Base-by-base conservation (phyloP, 768 basidiomycete species). In the Neoboletus brunneissimus region DNA sequence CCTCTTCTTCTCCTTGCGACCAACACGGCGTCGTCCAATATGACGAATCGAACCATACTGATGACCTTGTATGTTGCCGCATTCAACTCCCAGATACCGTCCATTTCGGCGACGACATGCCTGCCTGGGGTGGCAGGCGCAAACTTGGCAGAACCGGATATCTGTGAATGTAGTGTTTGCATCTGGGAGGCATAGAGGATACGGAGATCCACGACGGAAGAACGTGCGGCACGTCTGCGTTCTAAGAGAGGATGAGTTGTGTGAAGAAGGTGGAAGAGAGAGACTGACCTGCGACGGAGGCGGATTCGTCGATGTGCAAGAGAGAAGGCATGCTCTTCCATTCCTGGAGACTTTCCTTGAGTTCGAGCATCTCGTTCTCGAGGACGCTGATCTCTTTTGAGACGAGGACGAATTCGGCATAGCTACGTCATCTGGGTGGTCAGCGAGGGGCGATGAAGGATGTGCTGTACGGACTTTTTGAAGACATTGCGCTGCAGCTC, bases 331-430 rank as follows among this genome's bases (percentile, higher is more conserved):
- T 94, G 53, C 85, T 85, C 72, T 95, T 94, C 89, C 95, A 98
- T 67, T 99, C 97, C 13, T 90, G 87, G 4, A 98, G 79, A 7
- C 89, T 82, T 53, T 95, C 93, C 71, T 97, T 98, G 70, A 99
- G 84, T 67, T 98, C 95, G 31, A 98, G 81, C 89, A 98, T 91
- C 71, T 98, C 95, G 67, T 94, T 95, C 76, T 99, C 97, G 27
- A 99, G 83, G 1, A 91, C 88, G 27, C 90, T 88, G 52, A 99
- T 96, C 74, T 98, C 97, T 68, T 98, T 98, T 4, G 97, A 97
- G 22, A 99, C 91, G 53, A 89, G 80, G 27, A 99, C 91, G 68
- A 98, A 98, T 70, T 98, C 94, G 45, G 94, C 91, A 67, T 98
- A 98, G 74, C 96, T 98, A 65, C 18, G 54, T 64, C 43, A 54